Evolutionary conservation across 495 filamentous ascomycete species (phyloP).

Genomic region (Neurospora sp.): DNA sequence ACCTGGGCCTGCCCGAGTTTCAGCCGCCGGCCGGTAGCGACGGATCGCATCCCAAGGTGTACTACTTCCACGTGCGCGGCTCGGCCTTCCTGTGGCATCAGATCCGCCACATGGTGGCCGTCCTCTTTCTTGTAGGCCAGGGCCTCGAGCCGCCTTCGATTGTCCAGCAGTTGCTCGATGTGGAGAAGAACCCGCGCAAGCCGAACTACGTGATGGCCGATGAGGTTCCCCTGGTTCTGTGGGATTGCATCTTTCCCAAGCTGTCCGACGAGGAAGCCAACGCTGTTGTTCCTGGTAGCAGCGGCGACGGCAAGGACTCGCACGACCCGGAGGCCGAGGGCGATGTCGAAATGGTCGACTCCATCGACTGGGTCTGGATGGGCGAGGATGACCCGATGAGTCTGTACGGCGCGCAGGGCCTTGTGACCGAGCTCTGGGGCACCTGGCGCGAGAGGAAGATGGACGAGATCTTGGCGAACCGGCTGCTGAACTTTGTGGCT

Average conservation of each 20-base stretch:
- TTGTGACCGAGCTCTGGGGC: conserved; percentile 68
- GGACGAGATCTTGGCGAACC: conserved; percentile 69
- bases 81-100: conserved; percentile 98
- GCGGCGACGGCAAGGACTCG: conserved; percentile 10
- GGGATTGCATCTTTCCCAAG: conserved; percentile 83
- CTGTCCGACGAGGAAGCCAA: conserved; percentile 3
- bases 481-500: conserved; percentile 53
- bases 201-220: conserved; percentile 85
- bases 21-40: neutral
- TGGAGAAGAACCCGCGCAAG: conserved; percentile 53
- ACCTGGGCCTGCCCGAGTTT: conserved; percentile 18
- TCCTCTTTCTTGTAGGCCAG: conserved; percentile 88
- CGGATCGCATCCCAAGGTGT: conserved; percentile 50
- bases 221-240: conserved; percentile 81
- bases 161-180: conserved; percentile 62
- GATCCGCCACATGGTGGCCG: conserved; percentile 79
- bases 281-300: neutral
- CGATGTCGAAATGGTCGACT: conserved; percentile 31
- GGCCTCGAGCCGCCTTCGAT: conserved; percentile 68
- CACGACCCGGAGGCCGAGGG: conserved; percentile 33
- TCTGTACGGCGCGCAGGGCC: conserved; percentile 49
- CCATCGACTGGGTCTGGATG: conserved; percentile 70
- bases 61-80: conserved; percentile 76
- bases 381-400: conserved; percentile 44
- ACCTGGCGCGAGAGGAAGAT: conserved; percentile 78